A percentile compares a stretch with the other conserved stretches of the same genome.
Conservation (phyloP, 2,329 filamentous ascomycete species). For the Pseudogymnoascus destructans region DNA sequence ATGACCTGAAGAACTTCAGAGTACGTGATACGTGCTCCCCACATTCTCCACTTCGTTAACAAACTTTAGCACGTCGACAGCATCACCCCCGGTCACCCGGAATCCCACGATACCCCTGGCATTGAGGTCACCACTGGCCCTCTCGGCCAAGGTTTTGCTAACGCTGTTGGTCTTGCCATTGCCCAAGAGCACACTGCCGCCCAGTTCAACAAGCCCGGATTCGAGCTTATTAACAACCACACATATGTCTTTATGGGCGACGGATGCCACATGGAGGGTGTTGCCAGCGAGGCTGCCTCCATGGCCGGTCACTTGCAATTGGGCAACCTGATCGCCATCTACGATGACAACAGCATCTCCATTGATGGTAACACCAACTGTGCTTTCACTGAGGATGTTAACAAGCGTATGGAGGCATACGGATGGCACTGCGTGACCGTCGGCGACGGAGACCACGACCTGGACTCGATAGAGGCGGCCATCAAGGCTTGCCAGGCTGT, state of each 20-base stretch:
- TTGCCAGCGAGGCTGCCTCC: slow-evolving; percentile 84
- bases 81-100: slow-evolving; percentile 92
- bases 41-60: slow-evolving; percentile 15
- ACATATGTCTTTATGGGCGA: slow-evolving; percentile 96
- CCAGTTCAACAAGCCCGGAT: slow-evolving; percentile 93
- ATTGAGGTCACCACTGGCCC: slow-evolving; percentile 97
- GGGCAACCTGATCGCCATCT: slow-evolving; percentile 92
- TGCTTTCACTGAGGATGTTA: slow-evolving; percentile 93
- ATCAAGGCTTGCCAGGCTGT: slow-evolving; percentile 74
- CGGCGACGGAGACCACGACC: slow-evolving; percentile 76
- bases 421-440: slow-evolving; percentile 88
- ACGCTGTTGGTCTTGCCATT: slow-evolving; percentile 95
- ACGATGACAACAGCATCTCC: slow-evolving; percentile 97
- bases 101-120: slow-evolving; percentile 91
- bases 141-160: slow-evolving; percentile 92
- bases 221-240: slow-evolving; percentile 86
- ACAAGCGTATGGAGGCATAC: slow-evolving; percentile 90
- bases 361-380: slow-evolving; percentile 90
- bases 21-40: slow-evolving; percentile 32
- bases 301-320: slow-evolving; percentile 93
- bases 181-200: slow-evolving; percentile 85
- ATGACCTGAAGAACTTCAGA: slow-evolving; percentile 94
- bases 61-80: slow-evolving; percentile 37
- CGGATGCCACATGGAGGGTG: slow-evolving; percentile 96
- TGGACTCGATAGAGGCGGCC: slow-evolving; percentile 75